phyloP scores from a whole-genome alignment of 2,329 filamentous ascomycete genomes.

The Penicillium freii region DNA sequence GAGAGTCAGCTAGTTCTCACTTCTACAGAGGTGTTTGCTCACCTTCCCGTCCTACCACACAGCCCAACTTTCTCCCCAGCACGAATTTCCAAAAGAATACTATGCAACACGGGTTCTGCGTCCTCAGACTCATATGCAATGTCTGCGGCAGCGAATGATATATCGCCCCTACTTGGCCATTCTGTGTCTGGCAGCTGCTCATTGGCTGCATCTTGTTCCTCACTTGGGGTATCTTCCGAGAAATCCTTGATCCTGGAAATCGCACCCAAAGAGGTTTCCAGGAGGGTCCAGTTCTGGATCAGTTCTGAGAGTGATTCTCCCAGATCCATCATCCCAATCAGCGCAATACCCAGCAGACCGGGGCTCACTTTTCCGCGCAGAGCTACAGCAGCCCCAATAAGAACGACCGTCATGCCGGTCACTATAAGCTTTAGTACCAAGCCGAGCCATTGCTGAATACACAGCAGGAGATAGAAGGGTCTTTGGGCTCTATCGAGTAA shows the following conservation, averaged over 20 bases:
- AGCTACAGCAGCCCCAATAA: slow-evolving; percentile 45
- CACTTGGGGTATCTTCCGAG: slow-evolving; percentile 35
- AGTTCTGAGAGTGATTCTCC: slow-evolving; percentile 31
- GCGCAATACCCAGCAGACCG: slow-evolving; percentile 47
- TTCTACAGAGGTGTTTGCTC: not conserved
- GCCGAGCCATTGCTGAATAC: too few species aligned
- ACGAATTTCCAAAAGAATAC: slow-evolving; percentile 26
- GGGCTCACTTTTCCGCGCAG: slow-evolving; percentile 35
- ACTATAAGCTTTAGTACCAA: too few species aligned
- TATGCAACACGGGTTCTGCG: slow-evolving; percentile 22
- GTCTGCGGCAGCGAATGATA: slow-evolving; percentile 19
- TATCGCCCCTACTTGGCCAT: slow-evolving; percentile 27
- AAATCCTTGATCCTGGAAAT: slow-evolving; percentile 55
- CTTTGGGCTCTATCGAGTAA: too few species aligned
- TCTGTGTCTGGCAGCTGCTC: not conserved
- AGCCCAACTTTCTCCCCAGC: slow-evolving; percentile 35
- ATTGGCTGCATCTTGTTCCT: not conserved
- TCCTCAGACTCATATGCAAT: slow-evolving; percentile 19
- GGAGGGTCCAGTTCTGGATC: slow-evolving; percentile 51
- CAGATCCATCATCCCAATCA: slow-evolving; percentile 49
- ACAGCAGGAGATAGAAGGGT: too few species aligned
- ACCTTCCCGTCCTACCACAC: slow-evolving; percentile 30
- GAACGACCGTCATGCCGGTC: slow-evolving; percentile 39
- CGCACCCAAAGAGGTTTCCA: slow-evolving; percentile 57
- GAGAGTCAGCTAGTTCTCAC: not conserved